phyloP scores from a whole-genome alignment of 2,329 filamentous ascomycete genomes.

The Paradendryphiella salina region DNA sequence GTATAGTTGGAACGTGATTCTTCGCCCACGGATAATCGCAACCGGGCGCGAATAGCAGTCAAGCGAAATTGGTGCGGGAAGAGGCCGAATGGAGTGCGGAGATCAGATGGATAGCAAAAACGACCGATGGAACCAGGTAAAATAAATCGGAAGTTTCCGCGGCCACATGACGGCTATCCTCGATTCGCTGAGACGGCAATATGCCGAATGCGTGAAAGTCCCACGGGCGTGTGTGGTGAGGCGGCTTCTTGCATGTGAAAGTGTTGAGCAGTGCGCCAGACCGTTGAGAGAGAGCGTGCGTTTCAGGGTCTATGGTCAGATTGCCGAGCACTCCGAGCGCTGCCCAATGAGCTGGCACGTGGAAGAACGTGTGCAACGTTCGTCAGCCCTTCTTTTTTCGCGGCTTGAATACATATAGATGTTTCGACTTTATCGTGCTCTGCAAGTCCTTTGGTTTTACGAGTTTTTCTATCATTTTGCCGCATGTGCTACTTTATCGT shows the following conservation, averaged over 20 bases:
- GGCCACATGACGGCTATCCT: constrained; percentile 18
- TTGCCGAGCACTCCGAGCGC: constrained; percentile 16
- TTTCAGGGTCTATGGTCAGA: constrained; percentile 15
- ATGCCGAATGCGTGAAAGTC: constrained; percentile 15
- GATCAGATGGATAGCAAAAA: no score
- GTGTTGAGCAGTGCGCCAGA: constrained; percentile 16
- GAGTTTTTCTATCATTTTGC: neutral
- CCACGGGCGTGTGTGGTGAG: neutral
- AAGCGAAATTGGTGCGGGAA: neutral
- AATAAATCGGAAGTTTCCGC: neutral
- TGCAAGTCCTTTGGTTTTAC: neutral
- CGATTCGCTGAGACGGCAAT: constrained; percentile 17
- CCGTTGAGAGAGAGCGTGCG: constrained; percentile 9
- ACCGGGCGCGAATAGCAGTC: constrained; percentile 1
- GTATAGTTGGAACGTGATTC: neutral
- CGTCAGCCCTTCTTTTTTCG: neutral
- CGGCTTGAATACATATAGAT: neutral
- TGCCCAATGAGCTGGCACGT: constrained; percentile 10
- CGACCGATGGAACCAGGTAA: neutral
- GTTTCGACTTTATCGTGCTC: neutral
- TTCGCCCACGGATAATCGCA: neutral
- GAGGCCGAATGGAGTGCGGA: neutral
- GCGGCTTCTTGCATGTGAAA: constrained; percentile 30
- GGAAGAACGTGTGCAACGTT: constrained; percentile 1
- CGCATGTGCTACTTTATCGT: neutral